Base-by-base conservation (phyloP, 2,329 filamentous ascomycete species). In the Ophiognomonia clavigignenti-juglandacearum region DNA sequence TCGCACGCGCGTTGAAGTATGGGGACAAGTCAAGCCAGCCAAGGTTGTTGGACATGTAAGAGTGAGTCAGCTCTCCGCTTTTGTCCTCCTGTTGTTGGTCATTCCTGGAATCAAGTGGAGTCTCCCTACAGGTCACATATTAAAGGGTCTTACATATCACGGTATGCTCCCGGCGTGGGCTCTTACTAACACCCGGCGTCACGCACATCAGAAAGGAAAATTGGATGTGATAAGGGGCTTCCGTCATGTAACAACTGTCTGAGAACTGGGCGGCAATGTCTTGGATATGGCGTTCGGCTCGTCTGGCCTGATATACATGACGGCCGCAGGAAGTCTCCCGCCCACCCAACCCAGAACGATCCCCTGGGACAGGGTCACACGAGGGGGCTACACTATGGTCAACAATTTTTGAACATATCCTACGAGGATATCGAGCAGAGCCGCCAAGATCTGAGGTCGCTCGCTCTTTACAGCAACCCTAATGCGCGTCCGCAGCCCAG, bases 271-370 rank as follows among this genome's bases (percentile, higher is more conserved):
- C 63, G 71, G 50, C 47, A 60, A 48, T 74, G 71, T 54, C 49
- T 66, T 45, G 70, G 71, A 35, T 75, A 74, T 52, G 68, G 64
- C 4, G 57, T 73, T 32, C 69, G 70, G 34, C 65, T 75, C 4
- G 62, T 66, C 6, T 75, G 71, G 72, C 70, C 71, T 8, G 71
- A 73, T 51, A 66, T 67, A 45, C 61, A 63, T n/a, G 70, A 74
- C 50, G 70, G 71, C 9, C 61, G 71, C 34, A 65, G 70, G 47
- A 56, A 57, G 35, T 57, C 36, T 29, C 48, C 47, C 31, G 47
- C 35, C 8, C 48, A 50, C 20, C 45, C 51, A 23, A 32, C 45
- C 16, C 44, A 51, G 37, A 38, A 34, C 22, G 39, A 22, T 22
- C 20, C 20, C 4, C 27, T 37, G 27, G 35, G 24, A 18, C 20